Evolutionary conservation across 768 basidiomycete genomes (phyloP), one percentile per base, ranked within the genome.

Genomic region (Brasilioporus rufonigricans): DNA sequence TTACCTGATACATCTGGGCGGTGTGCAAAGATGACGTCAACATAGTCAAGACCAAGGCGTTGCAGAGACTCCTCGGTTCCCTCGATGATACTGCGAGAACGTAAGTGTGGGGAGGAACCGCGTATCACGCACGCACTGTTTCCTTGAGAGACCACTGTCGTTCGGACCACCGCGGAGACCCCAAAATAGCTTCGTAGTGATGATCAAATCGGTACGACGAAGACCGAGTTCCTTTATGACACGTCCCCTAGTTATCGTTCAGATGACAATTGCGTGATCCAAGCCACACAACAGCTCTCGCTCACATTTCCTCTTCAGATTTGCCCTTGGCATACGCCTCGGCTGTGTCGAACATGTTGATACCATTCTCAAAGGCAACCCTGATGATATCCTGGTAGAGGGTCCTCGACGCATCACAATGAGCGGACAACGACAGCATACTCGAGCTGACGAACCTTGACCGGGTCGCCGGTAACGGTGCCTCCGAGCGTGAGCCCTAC

Each of bases 311-410:
- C n/a, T 40, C 29, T 24, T 55, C 52, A 13, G 52, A 56, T 33
- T 8, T 44, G 8, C 52, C 53, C 31, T 33, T 55, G 53, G 52
- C 52, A 1, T 56, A 55, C 4, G 44, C 55, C 53, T 55, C 44
- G 4, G 44, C 55, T 27, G 55, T 56, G 27, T 56, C 44, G 12
- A 56, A 56, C 53, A 56, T 56, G 44, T 55, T 56, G 52, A 55
- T 55, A 5, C 53, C 55, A 24, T 56, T 55, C 26, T 56, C 53
- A 27, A 46, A 46, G 19, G 55, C 53, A 13, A 56, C 53, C 29
- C 33, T 40, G 53, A 55, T 29, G 18, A 56, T 56, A 8, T 56
- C 55, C 55, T 56, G 36, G 6, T 32, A 10, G 3, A 52, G 21
- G 7, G 24, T 16, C 6, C 11, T 33, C 19, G 5, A n/a, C 1